Evolutionary conservation across 805 yeast species (phyloP), one percentile per base, ranked within the genome.

Genomic region (Yarrowia porcina): DNA sequence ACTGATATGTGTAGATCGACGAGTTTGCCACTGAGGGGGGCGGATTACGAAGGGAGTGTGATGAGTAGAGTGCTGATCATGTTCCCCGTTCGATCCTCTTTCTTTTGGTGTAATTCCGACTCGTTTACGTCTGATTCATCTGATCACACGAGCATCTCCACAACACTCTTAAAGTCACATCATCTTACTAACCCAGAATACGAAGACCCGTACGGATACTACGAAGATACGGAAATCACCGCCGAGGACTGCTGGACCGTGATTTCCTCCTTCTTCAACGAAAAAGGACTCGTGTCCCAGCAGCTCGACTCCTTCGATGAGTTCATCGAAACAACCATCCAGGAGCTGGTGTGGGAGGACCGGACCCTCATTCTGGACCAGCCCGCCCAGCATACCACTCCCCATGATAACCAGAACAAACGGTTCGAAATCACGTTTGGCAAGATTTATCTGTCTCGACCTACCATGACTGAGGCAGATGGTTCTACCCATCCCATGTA

Each of bases 241-340:
- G 89, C 97, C 28, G 99, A 94, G 79, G 99, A 94, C 80, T 94
- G 99, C 77, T 94, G 99, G 99, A 87, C 96, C 32, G 98, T 94
- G 66, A 94, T 94, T 68, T 88, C 97, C 28, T 84, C 98, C 17
- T 94, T 94, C 76, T 94, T 94, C 81, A 90, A 88, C 77, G 96
- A 92, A 72, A 93, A 92, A 73, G 99, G 99, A 65, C 82, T 94
- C 68, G 99, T 94, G 28, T 91, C 98, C 23, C 99, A 94, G 78
- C 99, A 94, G 80, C 81, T 94, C 72, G 99, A 94, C 73, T 96
- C 99, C 18, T 94, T 96, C 74, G 97, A 94, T 78, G 99, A 94
- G 79, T 94, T 94, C 77, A 92, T 94, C 68, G 96, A 91, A 75
- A 86, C 96, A 35, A 90, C 98, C 47, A 90, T 94, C 74, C 99